Evolutionary conservation across 352 stramenopile species (phyloP).

Genomic region (Globisporangium cederbergense): DNA sequence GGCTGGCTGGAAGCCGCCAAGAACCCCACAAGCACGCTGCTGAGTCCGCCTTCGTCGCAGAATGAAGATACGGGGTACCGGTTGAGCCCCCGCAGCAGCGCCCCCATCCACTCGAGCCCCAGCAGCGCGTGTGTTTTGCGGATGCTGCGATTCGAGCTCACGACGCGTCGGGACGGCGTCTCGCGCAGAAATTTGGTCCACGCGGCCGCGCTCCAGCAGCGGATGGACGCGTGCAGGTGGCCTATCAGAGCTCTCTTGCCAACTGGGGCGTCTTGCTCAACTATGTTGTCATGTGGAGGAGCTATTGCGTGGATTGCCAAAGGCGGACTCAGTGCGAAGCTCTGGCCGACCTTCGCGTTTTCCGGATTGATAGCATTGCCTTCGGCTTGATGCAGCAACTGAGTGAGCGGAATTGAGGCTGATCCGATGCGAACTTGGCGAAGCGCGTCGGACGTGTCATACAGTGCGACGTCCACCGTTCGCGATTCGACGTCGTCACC

Average conservation of each 20-base stretch:
- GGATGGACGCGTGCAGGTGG: conserved; percentile 27
- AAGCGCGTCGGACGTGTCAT: conserved; percentile 20
- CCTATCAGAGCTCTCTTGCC: conserved; percentile 14
- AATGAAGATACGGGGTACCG: conserved; percentile 70
- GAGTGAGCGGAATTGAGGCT: conserved; percentile 21
- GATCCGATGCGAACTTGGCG: conserved; percentile 19
- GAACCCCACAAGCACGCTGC: conserved; percentile 39
- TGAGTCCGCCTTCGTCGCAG: conserved; percentile 68
- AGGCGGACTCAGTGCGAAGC: conserved; percentile 1
- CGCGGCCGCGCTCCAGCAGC: conserved; percentile 41
- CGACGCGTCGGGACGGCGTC: conserved; percentile 36
- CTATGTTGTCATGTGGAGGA: not conserved
- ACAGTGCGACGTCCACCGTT: conserved; percentile 25
- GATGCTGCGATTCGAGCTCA: conserved; percentile 62
- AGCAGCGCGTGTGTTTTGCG: conserved; percentile 25
- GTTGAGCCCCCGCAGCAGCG: conserved; percentile 64
- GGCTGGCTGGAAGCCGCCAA: conserved; percentile 12
- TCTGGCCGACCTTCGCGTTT: not conserved
- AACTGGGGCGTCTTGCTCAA: not conserved
- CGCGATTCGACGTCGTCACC: not conserved
- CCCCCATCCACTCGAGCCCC: conserved; percentile 55
- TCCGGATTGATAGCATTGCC: not conserved
- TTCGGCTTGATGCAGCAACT: not conserved
- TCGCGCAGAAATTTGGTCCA: conserved; percentile 42
- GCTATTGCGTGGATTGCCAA: conserved; percentile 6